These are phyloP conservation scores for Tilletiaria anomala DNA, from an alignment of 1,284 basidiomycete genomes.

Conservation along the genomic window DNA sequence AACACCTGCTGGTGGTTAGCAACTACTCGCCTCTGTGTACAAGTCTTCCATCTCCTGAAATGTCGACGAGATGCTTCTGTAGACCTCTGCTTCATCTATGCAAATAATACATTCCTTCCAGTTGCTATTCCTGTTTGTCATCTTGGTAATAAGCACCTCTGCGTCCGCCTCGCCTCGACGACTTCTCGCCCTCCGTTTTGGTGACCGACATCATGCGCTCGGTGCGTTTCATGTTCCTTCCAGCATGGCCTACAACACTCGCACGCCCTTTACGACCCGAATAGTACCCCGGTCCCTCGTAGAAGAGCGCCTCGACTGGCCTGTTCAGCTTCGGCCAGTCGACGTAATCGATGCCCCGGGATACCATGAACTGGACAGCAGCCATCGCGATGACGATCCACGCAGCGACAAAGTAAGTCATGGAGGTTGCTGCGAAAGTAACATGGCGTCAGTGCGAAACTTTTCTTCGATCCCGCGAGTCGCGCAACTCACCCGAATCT, in stretches of 20 bases:
- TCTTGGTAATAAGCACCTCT: no score
- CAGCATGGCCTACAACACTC: conserved; percentile 1
- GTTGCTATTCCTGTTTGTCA: no score
- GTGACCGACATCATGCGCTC: no score
- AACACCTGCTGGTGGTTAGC: no score
- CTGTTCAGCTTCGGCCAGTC: conserved; percentile 36
- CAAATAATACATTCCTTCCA: no score
- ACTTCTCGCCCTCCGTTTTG: no score
- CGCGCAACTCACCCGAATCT: conserved; percentile 3
- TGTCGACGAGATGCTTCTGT: no score
- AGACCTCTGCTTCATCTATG: no score
- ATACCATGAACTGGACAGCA: conserved; percentile 20
- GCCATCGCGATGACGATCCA: conserved; percentile 17
- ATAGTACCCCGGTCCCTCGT: conserved; percentile 34
- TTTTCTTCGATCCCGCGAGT: background rate
- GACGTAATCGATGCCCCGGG: conserved; percentile 33
- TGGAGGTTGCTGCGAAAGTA: conserved; percentile 1
- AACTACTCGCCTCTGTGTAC: no score
- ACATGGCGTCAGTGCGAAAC: background rate
- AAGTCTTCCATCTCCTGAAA: no score
- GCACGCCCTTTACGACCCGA: conserved; percentile 19
- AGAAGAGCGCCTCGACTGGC: conserved; percentile 27
- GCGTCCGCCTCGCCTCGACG: no score
- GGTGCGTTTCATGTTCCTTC: conserved; percentile 1
- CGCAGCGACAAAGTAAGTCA: conserved; percentile 13